phyloP scores from a whole-genome alignment of 371 early-diverging fungal species.

The Mucor indicus region DNA sequence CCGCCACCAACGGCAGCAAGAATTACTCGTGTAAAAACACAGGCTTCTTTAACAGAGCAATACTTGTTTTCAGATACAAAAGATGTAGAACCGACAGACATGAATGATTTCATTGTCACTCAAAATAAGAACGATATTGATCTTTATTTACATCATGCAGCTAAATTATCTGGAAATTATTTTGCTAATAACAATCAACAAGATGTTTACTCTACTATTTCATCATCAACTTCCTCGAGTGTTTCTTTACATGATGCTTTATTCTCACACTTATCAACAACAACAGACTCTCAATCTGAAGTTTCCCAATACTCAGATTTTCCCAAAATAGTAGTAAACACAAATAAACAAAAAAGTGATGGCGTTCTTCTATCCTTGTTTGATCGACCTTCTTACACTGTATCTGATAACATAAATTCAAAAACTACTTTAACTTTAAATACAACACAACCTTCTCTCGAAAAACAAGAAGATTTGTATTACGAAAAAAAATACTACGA shows the following conservation, averaged over 20 bases:
- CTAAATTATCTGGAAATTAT: background rate
- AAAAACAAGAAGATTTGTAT: background rate
- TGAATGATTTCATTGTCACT: conserved; percentile 5
- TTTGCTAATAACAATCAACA: too few species aligned
- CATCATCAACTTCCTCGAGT: conserved; percentile 12
- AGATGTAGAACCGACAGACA: conserved; percentile 5
- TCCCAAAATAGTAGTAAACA: conserved; percentile 17
- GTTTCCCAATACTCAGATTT: conserved; percentile 7
- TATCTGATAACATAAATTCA: background rate
- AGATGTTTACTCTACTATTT: conserved; percentile 14
- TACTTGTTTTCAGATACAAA: background rate
- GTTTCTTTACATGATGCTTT: conserved; percentile 18
- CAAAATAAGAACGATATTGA: background rate
- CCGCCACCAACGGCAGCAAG: background rate
- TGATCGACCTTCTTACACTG: conserved; percentile 1
- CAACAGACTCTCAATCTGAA: conserved; percentile 14
- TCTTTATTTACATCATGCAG: background rate
- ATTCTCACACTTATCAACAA: conserved; percentile 19
- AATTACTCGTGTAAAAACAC: background rate
- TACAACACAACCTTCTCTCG: background rate
- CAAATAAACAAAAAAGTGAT: background rate
- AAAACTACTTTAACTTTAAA: background rate
- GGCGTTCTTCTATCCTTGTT: too few species aligned
- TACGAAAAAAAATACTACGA: conserved; percentile 1
- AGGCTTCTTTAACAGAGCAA: too few species aligned